Percentiles rank a stretch among this genome's conserved stretches.
Conservation (phyloP, 305 asterid species). For the Solanum hybrid region DNA sequence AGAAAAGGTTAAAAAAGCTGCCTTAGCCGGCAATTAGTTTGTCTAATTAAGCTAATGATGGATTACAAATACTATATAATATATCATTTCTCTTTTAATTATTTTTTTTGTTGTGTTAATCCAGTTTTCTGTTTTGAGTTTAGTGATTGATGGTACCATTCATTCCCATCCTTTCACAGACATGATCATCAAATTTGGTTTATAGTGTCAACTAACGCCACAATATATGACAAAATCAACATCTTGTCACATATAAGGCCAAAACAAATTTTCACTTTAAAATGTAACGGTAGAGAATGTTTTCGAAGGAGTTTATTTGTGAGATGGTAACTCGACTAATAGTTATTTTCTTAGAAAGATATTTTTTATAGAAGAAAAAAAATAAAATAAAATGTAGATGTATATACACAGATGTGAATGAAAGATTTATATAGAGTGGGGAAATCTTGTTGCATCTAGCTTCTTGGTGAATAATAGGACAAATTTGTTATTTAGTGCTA, state of each 20-base stretch:
- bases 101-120: not conserved
- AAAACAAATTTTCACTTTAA: not conserved
- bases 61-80: slow-evolving; percentile 5
- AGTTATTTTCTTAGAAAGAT: too few relatives aligned
- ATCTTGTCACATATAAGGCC: slow-evolving; percentile 5
- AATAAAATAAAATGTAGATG: not conserved
- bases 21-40: slow-evolving; percentile 59
- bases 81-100: not conserved
- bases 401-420: not conserved
- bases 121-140: slow-evolving; percentile 14
- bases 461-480: not conserved
- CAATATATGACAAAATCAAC: slow-evolving; percentile 27
- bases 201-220: slow-evolving; percentile 21
- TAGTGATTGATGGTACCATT: slow-evolving; percentile 26
- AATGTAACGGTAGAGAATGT: not conserved
- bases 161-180: slow-evolving; percentile 24
- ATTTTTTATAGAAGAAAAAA: not conserved
- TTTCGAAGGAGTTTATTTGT: not conserved
- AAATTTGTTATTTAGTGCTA: not conserved
- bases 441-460: not conserved
- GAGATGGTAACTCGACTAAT: not conserved
- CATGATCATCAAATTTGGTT: slow-evolving; percentile 11
- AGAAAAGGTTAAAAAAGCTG: slow-evolving; percentile 42
- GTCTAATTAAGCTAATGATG: slow-evolving; percentile 30
- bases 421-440: not conserved